Evolutionary conservation across 176 grass and related monocot species (phyloP).

Genomic region (Bolboschoenus planiculmis): DNA sequence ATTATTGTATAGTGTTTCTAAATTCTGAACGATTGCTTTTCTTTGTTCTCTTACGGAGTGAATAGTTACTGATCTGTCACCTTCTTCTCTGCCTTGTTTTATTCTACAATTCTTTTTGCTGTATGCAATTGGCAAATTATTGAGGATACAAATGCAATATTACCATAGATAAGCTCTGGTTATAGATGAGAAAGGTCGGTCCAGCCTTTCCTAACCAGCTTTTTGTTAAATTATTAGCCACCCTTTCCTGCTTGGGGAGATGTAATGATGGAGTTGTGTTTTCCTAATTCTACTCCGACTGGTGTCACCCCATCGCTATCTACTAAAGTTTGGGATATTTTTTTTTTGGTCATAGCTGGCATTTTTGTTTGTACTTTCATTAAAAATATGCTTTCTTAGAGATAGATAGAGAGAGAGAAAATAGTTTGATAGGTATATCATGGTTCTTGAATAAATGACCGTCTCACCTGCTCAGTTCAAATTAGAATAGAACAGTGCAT

Average conservation of each 20-base stretch:
- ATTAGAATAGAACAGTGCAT: background rate
- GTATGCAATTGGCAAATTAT: background rate
- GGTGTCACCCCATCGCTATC: background rate
- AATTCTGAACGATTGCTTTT: background rate
- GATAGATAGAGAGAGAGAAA: background rate
- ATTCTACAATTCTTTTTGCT: background rate
- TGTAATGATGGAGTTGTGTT: slow-evolving; percentile 6
- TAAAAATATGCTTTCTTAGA: background rate
- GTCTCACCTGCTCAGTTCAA: slow-evolving; percentile 4
- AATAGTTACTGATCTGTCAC: background rate
- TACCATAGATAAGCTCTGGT: slow-evolving; percentile 5
- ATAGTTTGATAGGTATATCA: background rate
- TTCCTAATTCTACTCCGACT: background rate
- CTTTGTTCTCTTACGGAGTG: background rate
- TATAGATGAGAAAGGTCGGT: slow-evolving; percentile 3
- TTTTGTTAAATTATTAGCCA: slow-evolving; percentile 8
- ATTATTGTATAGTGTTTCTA: background rate
- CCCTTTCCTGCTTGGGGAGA: background rate
- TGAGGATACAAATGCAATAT: slow-evolving; percentile 7
- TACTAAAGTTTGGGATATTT: background rate
- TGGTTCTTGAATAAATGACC: background rate
- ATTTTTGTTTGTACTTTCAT: slow-evolving; percentile 20
- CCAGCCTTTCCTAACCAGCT: background rate
- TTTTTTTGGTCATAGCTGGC: background rate
- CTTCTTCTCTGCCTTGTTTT: background rate